These are phyloP conservation scores for Herpetomonas muscarum DNA, from an alignment of 208 protist species.

Conservation along the genomic window DNA sequence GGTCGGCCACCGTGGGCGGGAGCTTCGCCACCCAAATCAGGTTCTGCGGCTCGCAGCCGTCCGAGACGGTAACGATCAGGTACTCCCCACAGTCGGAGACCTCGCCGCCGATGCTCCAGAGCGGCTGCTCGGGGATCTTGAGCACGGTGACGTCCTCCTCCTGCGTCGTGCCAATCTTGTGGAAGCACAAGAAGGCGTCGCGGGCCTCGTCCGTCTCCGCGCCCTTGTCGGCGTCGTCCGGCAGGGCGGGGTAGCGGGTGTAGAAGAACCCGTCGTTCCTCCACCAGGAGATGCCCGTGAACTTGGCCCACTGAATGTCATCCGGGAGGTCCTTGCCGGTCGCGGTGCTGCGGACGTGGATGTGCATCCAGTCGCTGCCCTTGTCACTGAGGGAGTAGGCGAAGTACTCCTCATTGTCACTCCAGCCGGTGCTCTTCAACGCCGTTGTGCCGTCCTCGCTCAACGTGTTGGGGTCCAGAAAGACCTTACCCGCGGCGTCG, in stretches of 20 bases:
- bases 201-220: conserved; percentile 80
- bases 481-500: conserved; percentile 39
- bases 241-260: conserved; percentile 71
- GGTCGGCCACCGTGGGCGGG: conserved; percentile 22
- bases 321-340: conserved; percentile 59
- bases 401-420: conserved; percentile 65
- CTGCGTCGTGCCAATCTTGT: conserved; percentile 77
- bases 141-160: conserved; percentile 74
- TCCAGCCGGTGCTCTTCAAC: conserved; percentile 51
- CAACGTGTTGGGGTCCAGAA: conserved; percentile 90
- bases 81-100: conserved; percentile 84
- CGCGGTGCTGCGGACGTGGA: conserved; percentile 63
- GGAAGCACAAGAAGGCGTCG: conserved; percentile 87
- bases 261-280: conserved; percentile 92
- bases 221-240: conserved; percentile 66
- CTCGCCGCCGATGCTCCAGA: conserved; percentile 53
- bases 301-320: conserved; percentile 88
- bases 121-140: conserved; percentile 67
- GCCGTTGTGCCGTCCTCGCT: conserved; percentile 85
- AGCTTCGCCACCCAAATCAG: conserved; percentile 75
- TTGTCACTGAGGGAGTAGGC: conserved; percentile 87
- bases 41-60: conserved; percentile 83
- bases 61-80: conserved; percentile 54
- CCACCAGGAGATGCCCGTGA: conserved; percentile 83
- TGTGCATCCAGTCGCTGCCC: conserved; percentile 90